Percentiles rank a stretch among this genome's conserved stretches.
phyloP scores from a whole-genome alignment of 1,139 yeast genomes.

The Spathaspora sp. region DNA sequence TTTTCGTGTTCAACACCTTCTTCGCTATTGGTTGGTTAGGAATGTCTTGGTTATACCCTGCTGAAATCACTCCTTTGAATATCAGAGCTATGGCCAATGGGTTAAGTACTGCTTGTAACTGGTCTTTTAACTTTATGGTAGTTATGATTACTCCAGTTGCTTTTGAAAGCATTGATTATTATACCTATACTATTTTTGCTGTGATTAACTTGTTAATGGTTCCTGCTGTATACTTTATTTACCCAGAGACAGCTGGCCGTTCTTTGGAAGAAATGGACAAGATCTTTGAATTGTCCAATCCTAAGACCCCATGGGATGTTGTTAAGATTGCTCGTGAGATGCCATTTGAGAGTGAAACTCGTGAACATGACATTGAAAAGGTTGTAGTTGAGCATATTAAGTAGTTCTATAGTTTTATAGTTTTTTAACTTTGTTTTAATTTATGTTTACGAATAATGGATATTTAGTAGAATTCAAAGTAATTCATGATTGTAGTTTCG shows the following conservation, averaged over 20 bases:
- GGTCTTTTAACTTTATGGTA: conserved; percentile 48
- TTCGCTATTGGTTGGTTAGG: conserved; percentile 60
- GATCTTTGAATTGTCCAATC: conserved; percentile 15
- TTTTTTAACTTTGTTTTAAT: not conserved
- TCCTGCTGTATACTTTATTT: conserved; percentile 46
- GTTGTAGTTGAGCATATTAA: conserved; percentile 1
- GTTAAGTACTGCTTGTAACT: conserved; percentile 48
- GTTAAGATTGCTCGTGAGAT: conserved; percentile 6
- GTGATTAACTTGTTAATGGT: conserved; percentile 36
- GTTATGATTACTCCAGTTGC: conserved; percentile 50
- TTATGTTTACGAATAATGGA: no score
- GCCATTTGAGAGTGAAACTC: conserved; percentile 4
- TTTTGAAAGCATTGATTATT: conserved; percentile 39
- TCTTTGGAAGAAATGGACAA: conserved; percentile 47
- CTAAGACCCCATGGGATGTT: conserved; percentile 8
- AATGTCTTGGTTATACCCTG: conserved; percentile 60
- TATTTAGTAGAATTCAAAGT: no score
- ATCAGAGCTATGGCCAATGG: conserved; percentile 60
- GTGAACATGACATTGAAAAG: conserved; percentile 3
- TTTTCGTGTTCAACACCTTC: conserved; percentile 53
- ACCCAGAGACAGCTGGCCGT: conserved; percentile 51
- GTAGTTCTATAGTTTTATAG: not conserved
- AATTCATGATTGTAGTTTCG: no score
- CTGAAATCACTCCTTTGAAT: conserved; percentile 63
- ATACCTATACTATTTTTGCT: conserved; percentile 47